Evolutionary conservation across 1,284 basidiomycete species (phyloP), one percentile per base, ranked within the genome.

Genomic region (Fomitiporia mediterranea): DNA sequence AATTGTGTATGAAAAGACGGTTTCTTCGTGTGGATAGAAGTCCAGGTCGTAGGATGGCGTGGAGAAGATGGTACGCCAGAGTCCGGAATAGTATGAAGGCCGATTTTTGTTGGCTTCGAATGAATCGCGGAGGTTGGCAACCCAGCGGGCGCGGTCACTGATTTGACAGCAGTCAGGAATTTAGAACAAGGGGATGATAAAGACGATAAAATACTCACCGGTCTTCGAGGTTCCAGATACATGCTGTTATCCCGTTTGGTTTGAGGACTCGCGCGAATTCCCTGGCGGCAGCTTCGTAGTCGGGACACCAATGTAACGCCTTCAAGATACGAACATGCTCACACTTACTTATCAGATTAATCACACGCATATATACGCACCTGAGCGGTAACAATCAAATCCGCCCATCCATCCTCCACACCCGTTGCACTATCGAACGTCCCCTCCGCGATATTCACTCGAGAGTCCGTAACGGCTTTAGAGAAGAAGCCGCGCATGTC

Each of bases 251-350:
- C 3, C 88, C 89, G 30, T 71, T 69, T 0, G 84, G 82, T 65
- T 87, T 88, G 49, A 91, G 71, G 62, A 89, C 78, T 34, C 89
- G 78, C 21, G 79, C 75, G 65, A 91, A 86, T 65, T 91, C 89
- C 0, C 68, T 69, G 13, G 76, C 74, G 1, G 88, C 86, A 54
- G 73, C 75, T 56, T 81, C 75, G 65, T 81, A 85, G 66, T 91
- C 79, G 2, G 84, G 84, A 63, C 85, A 89, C 89, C 89, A 91
- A 69, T 91, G 89, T 65, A 83, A 91, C 11, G 89, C 89, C 83
- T 90, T 61, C 50, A 17, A 43, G 53, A 39, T 21, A 30, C 32
- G 23, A 35, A 27, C 11, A 32, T 34, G 13, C 17, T 6, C 38
- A 19, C 19, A 48, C 15, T 27, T n/a, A 30, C 32, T 30, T 40